phyloP scores from a whole-genome alignment of 805 yeast genomes.

The Kockiozyma suomiensis region DNA sequence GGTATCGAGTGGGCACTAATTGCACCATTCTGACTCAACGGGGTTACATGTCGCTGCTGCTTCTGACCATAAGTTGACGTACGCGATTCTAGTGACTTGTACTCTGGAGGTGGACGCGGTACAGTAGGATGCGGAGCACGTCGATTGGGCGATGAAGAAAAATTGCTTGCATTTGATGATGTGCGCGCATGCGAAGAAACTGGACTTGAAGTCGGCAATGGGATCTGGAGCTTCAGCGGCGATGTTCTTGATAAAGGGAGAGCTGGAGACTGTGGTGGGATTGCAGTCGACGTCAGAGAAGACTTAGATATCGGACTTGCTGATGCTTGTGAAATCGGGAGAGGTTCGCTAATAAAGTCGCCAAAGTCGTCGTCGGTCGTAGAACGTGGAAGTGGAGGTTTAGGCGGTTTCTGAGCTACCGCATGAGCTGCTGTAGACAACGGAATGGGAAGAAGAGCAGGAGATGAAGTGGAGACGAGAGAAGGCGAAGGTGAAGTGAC shows the following conservation, averaged over 20 bases:
- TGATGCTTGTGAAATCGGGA: not conserved
- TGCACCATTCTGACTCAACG: not conserved
- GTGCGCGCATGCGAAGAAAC: not conserved
- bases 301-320: not conserved
- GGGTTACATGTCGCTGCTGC: not conserved
- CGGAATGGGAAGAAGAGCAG: not conserved
- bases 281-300: not conserved
- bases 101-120: slow-evolving; percentile 9
- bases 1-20: not conserved
- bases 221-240: not conserved
- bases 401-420: not conserved
- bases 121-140: not conserved
- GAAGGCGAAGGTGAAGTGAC: not conserved
- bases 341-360: slow-evolving; percentile 14
- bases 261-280: not conserved
- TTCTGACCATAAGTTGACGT: not conserved
- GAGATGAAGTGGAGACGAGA: not conserved
- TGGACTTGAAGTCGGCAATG: not conserved
- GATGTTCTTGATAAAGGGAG: not conserved
- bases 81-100: not conserved
- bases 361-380: slow-evolving; percentile 22
- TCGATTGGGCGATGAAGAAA: not conserved
- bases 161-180: not conserved
- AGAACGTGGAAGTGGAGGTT: not conserved
- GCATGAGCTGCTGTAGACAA: not conserved